Percentiles rank a stretch among this genome's conserved stretches.
Conservation (phyloP, 768 basidiomycete species). For the Multifurca ochricompacta region DNA sequence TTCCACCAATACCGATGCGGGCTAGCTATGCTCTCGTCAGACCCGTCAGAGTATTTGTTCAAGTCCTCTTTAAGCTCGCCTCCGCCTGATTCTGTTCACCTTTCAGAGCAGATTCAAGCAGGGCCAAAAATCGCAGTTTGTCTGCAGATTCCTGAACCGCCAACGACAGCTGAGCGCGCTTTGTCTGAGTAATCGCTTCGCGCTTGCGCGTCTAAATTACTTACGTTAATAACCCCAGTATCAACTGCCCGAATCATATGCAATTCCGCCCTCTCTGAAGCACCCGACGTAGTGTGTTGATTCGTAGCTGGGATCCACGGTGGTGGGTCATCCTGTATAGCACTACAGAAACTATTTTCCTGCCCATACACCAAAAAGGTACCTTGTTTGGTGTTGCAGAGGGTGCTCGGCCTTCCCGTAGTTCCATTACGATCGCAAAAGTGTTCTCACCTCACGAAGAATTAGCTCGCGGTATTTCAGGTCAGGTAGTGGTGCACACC, state of each 20-base stretch:
- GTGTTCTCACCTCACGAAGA: slow-evolving; percentile 51
- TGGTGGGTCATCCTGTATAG: slow-evolving; percentile 47
- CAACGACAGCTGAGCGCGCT: slow-evolving; percentile 49
- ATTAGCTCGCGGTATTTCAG: not conserved
- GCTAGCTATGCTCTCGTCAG: not conserved
- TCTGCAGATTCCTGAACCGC: slow-evolving; percentile 75
- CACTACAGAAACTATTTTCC: slow-evolving; percentile 14
- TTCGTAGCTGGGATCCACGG: slow-evolving; percentile 73
- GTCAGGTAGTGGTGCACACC: slow-evolving; percentile 31
- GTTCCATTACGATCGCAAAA: slow-evolving; percentile 77
- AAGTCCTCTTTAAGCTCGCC: not conserved
- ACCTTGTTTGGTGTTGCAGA: slow-evolving; percentile 43
- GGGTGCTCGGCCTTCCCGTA: slow-evolving; percentile 58
- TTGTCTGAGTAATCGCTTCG: not conserved
- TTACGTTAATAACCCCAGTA: slow-evolving; percentile 74
- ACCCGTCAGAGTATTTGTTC: not conserved
- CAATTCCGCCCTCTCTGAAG: slow-evolving; percentile 58
- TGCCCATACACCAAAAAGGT: not conserved
- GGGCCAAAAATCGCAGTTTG: slow-evolving; percentile 37
- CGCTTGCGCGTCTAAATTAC: slow-evolving; percentile 17
- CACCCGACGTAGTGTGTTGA: slow-evolving; percentile 60
- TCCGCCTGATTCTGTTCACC: slow-evolving; percentile 17
- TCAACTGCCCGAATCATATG: slow-evolving; percentile 75
- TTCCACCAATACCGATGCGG: not conserved
- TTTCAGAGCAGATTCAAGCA: slow-evolving; percentile 15